Base-by-base conservation (phyloP, 2,329 filamentous ascomycete genomes). In the Juglanconis juglandina region DNA sequence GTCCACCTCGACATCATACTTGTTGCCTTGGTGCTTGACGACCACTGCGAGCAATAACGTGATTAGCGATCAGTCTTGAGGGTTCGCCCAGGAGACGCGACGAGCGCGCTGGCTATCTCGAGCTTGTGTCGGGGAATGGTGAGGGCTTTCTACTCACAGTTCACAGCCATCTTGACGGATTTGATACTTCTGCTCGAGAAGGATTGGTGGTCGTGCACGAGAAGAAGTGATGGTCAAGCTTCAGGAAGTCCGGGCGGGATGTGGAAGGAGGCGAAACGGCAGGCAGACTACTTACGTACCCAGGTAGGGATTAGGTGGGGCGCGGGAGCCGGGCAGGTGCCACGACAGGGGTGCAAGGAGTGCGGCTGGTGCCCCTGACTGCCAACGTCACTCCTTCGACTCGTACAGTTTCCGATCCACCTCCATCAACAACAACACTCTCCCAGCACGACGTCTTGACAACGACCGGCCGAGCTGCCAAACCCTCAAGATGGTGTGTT, bases 1-100 rank as follows among this genome's bases (percentile, higher is more conserved):
- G 73, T 98, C 94, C 70, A 99, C 86, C 64, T 98, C 94, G 73
- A 99, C 85, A 72, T 98, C 88, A 79, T 98, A 90, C 74, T 93
- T 94, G 76, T 95, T 97, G 79, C 94, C 94, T 73, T 92, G 88
- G 74, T 99, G 94, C 77, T 96, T 98, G 67, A 99, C 89, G 72
- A 92, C 82, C 67, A 99, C 93, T 96, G 65, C 11, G 46, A 56
- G 5, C 32, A 41, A 17, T 35, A 13, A 11, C 32, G 51, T 50
- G 32, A 61, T 74, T 60, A 73, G 69, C 52, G 53, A 62, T 53
- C 49, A 54, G 13, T 33, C n/a, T 34, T 14, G 11, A n/a, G 32
- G 41, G 3, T 4, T 33, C 7, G 17, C 30, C 13, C 46, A 3
- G 52, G n/a, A 17, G n/a, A 2, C 41, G 56, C 10, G 48, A 53